These are phyloP conservation scores for Symbiodinium natans DNA, from an alignment of 73 alveolate genomes.

Conservation along the genomic window DNA sequence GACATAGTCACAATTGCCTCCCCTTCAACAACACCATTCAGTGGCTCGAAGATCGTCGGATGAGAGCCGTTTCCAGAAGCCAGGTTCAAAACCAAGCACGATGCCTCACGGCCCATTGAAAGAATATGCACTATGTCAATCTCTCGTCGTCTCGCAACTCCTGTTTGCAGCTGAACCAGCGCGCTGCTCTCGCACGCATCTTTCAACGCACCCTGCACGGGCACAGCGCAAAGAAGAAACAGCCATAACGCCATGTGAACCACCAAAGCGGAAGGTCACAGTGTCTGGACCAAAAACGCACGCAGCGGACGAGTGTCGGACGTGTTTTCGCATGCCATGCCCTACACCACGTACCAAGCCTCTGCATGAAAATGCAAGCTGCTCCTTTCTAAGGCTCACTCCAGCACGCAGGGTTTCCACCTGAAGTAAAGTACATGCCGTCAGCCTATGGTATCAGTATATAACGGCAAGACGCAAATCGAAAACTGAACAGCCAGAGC, in stretches of 20 bases:
- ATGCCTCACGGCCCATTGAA: constrained; percentile 25
- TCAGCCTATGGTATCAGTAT: not conserved
- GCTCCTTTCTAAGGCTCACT: not conserved
- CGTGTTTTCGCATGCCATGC: no score
- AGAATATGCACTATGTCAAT: not conserved
- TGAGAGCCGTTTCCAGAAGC: constrained; percentile 1
- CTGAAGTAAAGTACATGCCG: not conserved
- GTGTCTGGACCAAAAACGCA: not conserved
- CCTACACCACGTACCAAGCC: not conserved
- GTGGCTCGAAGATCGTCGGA: not conserved
- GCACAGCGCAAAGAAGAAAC: not conserved
- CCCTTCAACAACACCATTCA: not conserved
- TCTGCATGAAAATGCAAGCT: not conserved
- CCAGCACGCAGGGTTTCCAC: not conserved
- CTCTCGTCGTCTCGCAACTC: not conserved
- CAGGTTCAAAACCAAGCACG: not conserved
- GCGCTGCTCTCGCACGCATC: not conserved
- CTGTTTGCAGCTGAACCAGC: not conserved
- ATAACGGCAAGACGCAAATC: no score
- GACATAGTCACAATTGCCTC: not conserved
- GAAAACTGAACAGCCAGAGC: not conserved
- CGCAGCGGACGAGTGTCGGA: not conserved
- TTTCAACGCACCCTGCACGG: not conserved
- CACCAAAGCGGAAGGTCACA: no score
- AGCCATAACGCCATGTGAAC: no score